Base-by-base conservation (phyloP, 75 land plant species). In the Cupressus sempervirens region DNA sequence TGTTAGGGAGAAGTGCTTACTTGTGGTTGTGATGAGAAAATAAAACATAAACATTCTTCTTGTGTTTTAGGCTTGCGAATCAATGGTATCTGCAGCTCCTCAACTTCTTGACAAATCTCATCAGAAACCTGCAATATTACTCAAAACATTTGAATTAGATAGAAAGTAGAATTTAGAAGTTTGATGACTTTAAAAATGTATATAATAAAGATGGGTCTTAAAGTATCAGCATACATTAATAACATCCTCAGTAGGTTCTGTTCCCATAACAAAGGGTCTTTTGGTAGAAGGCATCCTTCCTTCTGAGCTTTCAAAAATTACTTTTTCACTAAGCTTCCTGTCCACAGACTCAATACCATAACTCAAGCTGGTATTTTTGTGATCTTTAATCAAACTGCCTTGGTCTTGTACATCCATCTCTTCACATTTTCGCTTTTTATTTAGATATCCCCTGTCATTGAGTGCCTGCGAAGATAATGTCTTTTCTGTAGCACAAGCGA, bases 21-120 rank as follows among this genome's bases (percentile, higher is more conserved):
- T 79, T 79, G 81, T 26, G 81, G 81, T 79, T n/a, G 81, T 26
- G 45, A 45, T n/a, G 45, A 45, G 81, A 79, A 79, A 40, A 79
- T 13, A 79, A 79, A 79, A 8, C 3, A 10, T 26, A 79, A 43
- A 40, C 81, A 79, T 79, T 79, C 81, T 79, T 45, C 29, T 46
- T 26, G 46, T 11, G 81, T 79, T 40, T 26, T 79, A 11, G 81
- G 81, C 81, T 79, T 79, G 81, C 13, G 10, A 43, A 79, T 79
- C 81, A 79, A 45, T 7, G 81, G 81, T 11, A 38, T 12, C 43
- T 45, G 29, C 81, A 79, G 26, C 23, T 77, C 46, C 43, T 79
- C 81, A 23, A 15, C 81, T 79, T 48, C 81, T 79, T 79, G 14
- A 43, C 43, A 79, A 79, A 79, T 43, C 30, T 79, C 45, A 32